These are phyloP conservation scores for Erigeron philadelphicus DNA, from an alignment of 140 eudicot genomes.

Conservation along the genomic window DNA sequence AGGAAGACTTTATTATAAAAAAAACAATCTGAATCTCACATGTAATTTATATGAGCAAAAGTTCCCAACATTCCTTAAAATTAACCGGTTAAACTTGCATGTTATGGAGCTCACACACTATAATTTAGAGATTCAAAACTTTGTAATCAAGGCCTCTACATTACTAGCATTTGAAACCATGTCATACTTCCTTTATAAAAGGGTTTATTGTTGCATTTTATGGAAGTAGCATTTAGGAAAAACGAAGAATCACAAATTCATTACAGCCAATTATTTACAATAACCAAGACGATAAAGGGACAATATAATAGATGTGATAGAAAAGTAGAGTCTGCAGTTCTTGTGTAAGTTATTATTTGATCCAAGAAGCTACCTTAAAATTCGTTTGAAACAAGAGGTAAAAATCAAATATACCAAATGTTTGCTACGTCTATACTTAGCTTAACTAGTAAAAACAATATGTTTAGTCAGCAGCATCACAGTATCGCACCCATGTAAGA, in stretches of 20 bases:
- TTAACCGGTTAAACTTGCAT: neutral
- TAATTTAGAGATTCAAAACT: neutral
- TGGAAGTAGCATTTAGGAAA: constrained; percentile 5
- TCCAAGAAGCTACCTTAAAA: constrained; percentile 3
- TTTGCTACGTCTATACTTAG: neutral
- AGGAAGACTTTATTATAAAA: neutral
- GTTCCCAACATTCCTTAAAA: neutral
- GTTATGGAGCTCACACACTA: neutral
- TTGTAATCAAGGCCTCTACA: neutral
- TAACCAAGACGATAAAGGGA: too few relatives aligned
- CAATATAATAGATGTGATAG: too few relatives aligned
- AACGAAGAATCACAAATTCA: neutral
- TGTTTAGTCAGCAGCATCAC: neutral
- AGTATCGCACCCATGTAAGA: constrained; percentile 2
- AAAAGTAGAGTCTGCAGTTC: neutral
- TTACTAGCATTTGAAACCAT: neutral
- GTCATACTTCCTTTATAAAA: neutral
- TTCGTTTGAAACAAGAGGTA: neutral
- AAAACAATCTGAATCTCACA: neutral
- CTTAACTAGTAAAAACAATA: neutral
- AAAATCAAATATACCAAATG: neutral
- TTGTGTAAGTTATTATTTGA: neutral
- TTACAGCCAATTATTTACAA: neutral
- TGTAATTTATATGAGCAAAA: neutral
- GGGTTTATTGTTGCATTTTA: neutral